These are phyloP conservation scores for Pseudogymnoascus sp. DNA, from an alignment of 2,329 filamentous ascomycete genomes.

Conservation along the genomic window DNA sequence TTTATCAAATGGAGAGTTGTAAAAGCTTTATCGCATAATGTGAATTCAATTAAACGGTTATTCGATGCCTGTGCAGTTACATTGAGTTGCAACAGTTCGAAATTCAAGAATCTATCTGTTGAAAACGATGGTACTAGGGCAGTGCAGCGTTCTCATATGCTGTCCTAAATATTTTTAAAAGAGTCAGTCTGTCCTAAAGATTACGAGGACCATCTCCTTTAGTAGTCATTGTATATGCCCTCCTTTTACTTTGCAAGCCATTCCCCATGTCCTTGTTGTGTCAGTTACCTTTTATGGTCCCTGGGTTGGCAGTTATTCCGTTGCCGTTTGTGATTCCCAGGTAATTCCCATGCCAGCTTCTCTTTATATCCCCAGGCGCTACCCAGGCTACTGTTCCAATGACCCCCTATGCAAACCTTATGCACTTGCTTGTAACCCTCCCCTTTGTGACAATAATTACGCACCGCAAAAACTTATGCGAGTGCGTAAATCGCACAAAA, in stretches of 20 bases:
- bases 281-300: background rate
- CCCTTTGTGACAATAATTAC: background rate
- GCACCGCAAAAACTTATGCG: background rate
- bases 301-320: background rate
- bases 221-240: background rate
- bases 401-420: background rate
- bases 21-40: slow-evolving; percentile 41
- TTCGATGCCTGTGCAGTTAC: slow-evolving; percentile 63
- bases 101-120: slow-evolving; percentile 53
- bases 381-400: background rate
- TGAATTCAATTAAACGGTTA: slow-evolving; percentile 70
- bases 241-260: background rate
- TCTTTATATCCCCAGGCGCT: background rate
- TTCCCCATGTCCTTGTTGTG: background rate
- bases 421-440: background rate
- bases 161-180: background rate
- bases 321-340: background rate
- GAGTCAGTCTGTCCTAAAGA: background rate
- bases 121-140: slow-evolving; percentile 32
- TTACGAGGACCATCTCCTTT: background rate
- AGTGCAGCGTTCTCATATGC: background rate
- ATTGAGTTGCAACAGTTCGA: slow-evolving; percentile 56
- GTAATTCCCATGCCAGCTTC: background rate
- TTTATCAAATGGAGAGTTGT: background rate
- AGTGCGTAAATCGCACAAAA: background rate